Evolutionary conservation across 345 rosid species (phyloP).

Genomic region (Erysimum cheiranthoides): DNA sequence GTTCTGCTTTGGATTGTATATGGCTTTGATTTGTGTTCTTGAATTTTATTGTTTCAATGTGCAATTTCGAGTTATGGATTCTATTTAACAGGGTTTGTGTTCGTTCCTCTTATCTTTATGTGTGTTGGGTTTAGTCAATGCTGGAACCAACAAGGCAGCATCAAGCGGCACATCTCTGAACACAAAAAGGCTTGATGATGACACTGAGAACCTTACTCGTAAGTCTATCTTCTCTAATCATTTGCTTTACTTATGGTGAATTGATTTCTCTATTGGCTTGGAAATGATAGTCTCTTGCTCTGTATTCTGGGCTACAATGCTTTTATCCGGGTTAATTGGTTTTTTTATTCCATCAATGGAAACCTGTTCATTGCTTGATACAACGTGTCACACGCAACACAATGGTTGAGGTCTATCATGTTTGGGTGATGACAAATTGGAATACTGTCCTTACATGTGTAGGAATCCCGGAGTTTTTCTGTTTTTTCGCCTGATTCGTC

Average conservation of each 20-base stretch:
- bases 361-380: background rate
- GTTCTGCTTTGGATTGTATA: too few species aligned
- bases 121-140: conserved; percentile 61
- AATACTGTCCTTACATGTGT: background rate
- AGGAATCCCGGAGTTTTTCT: background rate
- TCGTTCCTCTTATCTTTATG: background rate
- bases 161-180: conserved; percentile 90
- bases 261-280: conserved; percentile 8
- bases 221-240: conserved; percentile 43
- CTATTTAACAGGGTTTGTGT: conserved; percentile 18
- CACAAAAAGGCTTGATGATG: conserved; percentile 95
- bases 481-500: background rate
- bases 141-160: conserved; percentile 91
- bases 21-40: background rate
- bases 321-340: background rate
- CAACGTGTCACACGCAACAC: background rate
- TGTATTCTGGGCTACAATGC: background rate
- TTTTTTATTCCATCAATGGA: background rate
- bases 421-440: background rate
- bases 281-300: conserved; percentile 5
- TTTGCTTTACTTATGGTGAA: background rate
- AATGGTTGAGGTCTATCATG: background rate
- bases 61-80: background rate
- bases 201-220: conserved; percentile 94
- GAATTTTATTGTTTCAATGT: background rate